Conservation (phyloP, 2,329 filamentous ascomycete genomes). For the Cladobotryum protrusum region DNA sequence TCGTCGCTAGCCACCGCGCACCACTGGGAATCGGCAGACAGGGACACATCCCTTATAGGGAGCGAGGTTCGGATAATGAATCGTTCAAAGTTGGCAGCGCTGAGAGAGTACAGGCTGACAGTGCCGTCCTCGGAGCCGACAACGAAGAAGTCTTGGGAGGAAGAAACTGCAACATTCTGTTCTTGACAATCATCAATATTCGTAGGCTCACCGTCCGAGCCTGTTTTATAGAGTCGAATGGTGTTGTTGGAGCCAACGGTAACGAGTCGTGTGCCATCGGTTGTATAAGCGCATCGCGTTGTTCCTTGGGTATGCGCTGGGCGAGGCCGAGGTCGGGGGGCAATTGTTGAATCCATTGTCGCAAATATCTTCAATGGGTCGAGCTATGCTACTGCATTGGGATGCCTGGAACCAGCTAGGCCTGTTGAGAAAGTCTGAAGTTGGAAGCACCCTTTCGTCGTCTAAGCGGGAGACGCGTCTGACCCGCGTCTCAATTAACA, state of each 20-base stretch:
- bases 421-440: background rate
- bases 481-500: constrained; percentile 31
- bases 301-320: constrained; percentile 78
- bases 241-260: constrained; percentile 93
- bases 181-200: constrained; percentile 91
- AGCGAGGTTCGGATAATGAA: constrained; percentile 80
- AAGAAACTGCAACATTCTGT: constrained; percentile 72
- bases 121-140: constrained; percentile 90
- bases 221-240: constrained; percentile 86
- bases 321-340: constrained; percentile 50
- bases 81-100: constrained; percentile 66
- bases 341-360: constrained; percentile 28
- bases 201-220: constrained; percentile 83
- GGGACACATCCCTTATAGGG: constrained; percentile 76
- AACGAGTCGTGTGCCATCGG: constrained; percentile 77
- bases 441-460: background rate
- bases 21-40: constrained; percentile 79
- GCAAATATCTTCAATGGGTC: background rate
- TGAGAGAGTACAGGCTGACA: constrained; percentile 87
- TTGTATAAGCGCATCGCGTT: constrained; percentile 84
- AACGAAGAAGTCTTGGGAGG: constrained; percentile 75
- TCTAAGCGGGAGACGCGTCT: constrained; percentile 30
- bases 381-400: background rate
- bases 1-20: constrained; percentile 96
- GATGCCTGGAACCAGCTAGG: background rate